Evolutionary conservation across 2,329 filamentous ascomycete genomes (phyloP), one percentile per base, ranked within the genome.

Genomic region (Cordyceps tenuipes): DNA sequence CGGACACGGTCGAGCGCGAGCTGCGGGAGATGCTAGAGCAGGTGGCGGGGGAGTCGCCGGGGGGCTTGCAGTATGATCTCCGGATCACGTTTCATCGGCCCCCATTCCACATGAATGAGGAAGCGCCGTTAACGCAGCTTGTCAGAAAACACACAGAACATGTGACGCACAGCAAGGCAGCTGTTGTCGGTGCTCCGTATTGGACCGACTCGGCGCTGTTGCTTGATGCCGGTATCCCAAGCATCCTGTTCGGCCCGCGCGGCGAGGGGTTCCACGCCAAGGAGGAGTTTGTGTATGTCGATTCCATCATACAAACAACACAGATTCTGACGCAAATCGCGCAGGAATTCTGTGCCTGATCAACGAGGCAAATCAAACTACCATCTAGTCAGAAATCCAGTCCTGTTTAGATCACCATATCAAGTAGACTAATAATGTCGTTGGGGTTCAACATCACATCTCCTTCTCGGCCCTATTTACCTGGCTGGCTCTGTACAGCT

Each of bases 201-300:
- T 82, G 79, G 81, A 79, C 77, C 0, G 79, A 82, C 64, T 77
- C 74, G n/a, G 79, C 79, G 1, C 65, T 82, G 13, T 63, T 82
- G 0, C 69, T 72, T 0, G 70, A 75, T 19, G 69, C 67, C 15
- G 79, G 77, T 0, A 77, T 82, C 31, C 73, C 78, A 0, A 67
- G 73, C 0, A 67, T 82, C 17, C 69, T 82, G 1, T 80, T 74
- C 66, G 78, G 79, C 0, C 78, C 78, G 0, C 67, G 65, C 9
- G 79, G 78, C 0, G 72, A 75, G n/a, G 80, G 80, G 0, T 62
- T 82, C 4, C 79, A 83, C 64, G 72, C 70, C 1, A 78, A 77
- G 54, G 74, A 78, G 59, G 79, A 83, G 67, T 81, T 75, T 73
- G 78, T 78, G 0, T 73, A 77, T 23, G 69, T 75, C 1, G 65